Evolutionary conservation across 108 stramenopile species (phyloP), one percentile per base, ranked within the genome.

Genomic region (Mayamaea pseudoterrestris): DNA sequence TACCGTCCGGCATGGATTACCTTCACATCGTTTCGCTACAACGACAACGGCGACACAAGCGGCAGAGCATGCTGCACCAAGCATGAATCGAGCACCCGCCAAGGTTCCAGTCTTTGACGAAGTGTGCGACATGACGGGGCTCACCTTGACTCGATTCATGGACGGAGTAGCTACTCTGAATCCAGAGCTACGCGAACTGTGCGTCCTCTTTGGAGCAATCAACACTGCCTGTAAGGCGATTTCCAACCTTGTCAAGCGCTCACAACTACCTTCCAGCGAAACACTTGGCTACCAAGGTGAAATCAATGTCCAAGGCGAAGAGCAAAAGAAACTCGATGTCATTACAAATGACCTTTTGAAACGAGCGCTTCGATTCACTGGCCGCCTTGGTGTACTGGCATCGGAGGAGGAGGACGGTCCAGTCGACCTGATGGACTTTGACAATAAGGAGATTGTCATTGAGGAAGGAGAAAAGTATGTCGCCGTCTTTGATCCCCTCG

Each of bases 331-430:
- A 59, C 79, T 99, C 2, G 98, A 99, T 85, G 75, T 94, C 36
- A 78, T 99, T 41, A 90, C 95, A 18, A 94, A 96, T 62, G 92
- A 94, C 24, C 78, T 96, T 5, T 60, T 99, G 24, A 87, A 92
- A 51, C 93, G 93, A 41, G 90, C 94, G 5, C 73, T 99, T 31
- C 70, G 78, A 22, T 92, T 87, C 47, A 87, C 85, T 0, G 90
- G 90, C 6, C 63, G 74, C 22, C 35, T 87, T 6, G 75, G 82
- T 20, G 73, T 92, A 1, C 65, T 87, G 16, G 85, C 80, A 9
- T 77, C 85, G 2, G 78, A 70, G 53, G 83, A 84, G 57, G 87
- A 90, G 60, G 82, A 83, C 55, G 62, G 68, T 17, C 74, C 76
- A 0, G 95, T 90, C 27, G 50, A 68, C 47, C 23, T 74, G 27